These are phyloP conservation scores for Amesomyces nigricolor DNA, from an alignment of 2,329 filamentous ascomycete species.

Conservation along the genomic window DNA sequence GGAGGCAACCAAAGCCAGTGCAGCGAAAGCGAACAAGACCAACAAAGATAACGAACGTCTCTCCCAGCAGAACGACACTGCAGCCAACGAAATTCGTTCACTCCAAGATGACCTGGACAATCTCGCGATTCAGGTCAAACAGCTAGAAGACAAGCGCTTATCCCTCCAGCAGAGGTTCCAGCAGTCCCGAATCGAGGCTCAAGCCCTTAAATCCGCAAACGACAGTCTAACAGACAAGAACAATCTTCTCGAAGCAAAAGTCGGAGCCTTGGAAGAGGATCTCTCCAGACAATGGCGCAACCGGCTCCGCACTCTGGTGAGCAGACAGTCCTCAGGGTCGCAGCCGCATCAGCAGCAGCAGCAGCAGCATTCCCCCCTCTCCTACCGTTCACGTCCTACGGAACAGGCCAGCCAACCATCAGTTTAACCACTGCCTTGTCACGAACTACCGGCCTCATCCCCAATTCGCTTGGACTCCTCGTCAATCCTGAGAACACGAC, in stretches of 20 bases:
- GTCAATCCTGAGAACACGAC: too few relatives aligned
- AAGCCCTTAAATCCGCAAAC: neutral
- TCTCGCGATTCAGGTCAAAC: neutral
- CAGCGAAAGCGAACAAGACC: neutral
- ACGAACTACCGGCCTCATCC: too few relatives aligned
- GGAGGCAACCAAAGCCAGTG: neutral
- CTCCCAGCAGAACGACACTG: neutral
- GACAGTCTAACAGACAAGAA: neutral
- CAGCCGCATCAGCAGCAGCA: neutral
- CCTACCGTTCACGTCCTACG: neutral
- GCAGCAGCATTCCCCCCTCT: neutral
- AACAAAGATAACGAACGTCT: neutral
- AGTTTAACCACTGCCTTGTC: too few relatives aligned
- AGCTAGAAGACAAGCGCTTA: neutral
- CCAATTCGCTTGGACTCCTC: too few relatives aligned
- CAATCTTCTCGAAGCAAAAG: neutral
- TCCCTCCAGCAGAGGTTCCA: neutral
- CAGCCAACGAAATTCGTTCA: neutral
- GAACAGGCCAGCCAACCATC: too few relatives aligned
- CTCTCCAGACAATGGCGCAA: neutral
- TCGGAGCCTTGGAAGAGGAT: neutral
- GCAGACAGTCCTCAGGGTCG: too few relatives aligned
- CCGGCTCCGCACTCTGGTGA: neutral
- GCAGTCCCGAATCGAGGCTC: neutral
- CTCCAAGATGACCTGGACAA: neutral